Evolutionary conservation across 202 grass and related monocot species (phyloP).

Genomic region (Digitaria exilis): DNA sequence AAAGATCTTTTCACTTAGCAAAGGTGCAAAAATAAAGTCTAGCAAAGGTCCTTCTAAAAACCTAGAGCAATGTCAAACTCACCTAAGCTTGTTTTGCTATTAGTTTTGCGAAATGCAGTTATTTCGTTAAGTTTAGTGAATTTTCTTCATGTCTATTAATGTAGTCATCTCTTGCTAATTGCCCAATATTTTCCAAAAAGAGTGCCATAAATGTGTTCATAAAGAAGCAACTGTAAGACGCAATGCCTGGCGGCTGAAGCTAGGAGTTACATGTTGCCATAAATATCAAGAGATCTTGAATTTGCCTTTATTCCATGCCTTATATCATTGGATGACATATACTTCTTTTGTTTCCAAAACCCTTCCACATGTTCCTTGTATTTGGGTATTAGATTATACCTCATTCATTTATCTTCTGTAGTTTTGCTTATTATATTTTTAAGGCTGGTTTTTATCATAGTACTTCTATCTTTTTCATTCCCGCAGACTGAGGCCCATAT

Average conservation of each 20-base stretch:
- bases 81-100: slow-evolving; percentile 9
- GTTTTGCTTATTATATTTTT: not conserved
- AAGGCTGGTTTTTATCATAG: not conserved
- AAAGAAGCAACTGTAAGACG: not conserved
- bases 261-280: too few species aligned
- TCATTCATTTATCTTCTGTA: slow-evolving; percentile 10
- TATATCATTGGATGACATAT: not conserved
- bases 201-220: not conserved
- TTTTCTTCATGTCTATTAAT: not conserved
- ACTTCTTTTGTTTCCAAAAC: slow-evolving; percentile 1
- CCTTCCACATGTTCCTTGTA: not conserved
- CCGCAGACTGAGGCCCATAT: not conserved
- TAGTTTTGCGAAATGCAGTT: not conserved
- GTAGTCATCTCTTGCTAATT: slow-evolving; percentile 17
- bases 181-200: not conserved
- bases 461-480: slow-evolving; percentile 1
- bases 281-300: slow-evolving; percentile 8
- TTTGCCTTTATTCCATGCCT: not conserved
- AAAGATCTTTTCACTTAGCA: not conserved
- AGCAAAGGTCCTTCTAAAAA: not conserved
- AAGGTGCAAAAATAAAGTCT: not conserved
- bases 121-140: not conserved
- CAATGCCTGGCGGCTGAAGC: not conserved
- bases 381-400: not conserved
- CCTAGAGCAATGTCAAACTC: not conserved